Base-by-base conservation (phyloP, 352 stramenopile species). In the Globisporangium cylindrosporum region DNA sequence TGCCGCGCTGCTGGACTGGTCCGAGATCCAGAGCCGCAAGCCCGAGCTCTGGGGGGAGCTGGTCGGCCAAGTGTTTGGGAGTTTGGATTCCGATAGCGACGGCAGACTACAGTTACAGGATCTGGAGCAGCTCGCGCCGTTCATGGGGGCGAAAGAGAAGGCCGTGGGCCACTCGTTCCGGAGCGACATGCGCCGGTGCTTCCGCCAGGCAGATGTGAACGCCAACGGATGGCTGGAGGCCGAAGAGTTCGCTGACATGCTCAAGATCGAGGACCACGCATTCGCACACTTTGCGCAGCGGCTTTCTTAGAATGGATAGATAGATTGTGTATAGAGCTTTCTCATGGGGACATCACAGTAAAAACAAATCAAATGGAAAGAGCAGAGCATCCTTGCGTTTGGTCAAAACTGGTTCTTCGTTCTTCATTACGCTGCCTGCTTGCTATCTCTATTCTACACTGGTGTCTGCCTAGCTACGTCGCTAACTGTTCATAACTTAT, bases 1-100 rank as follows among this genome's bases (percentile, higher is more conserved):
- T 58, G 80, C 84, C 12, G 84, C 84, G 5, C 74, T 92, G 25
- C 46, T 92, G 8, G 84, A 94, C 65, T 94, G 84, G 86, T 68
- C 79, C 2, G 73, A 77, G 27, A 66, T 94, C 34, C 86, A 92
- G 67, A 72, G 32, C 15, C 55, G 78, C 22, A 56, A 78, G 7
- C 69, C 68, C 0, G 60, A 66, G 5, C 72, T 71, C 1, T 94
- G 88, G 62, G 49, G 63, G 8, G 46, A 59, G 9, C 64, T 81
- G 7, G 78, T 84, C 2, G 59, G 51, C 5, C 56, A 76, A 4
- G 79, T 89, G 12, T 94, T 92, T 54, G 68, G 71, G 14, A 67
- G 48, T 18, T 51, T 94, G 14, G 86, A 94, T 46, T 15, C 56
- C 4, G 75, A 92, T 59, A 32, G 72, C 22, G 86, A 94, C 59